phyloP scores from a whole-genome alignment of 345 rosid species.

The Lepidium aucheri region DNA sequence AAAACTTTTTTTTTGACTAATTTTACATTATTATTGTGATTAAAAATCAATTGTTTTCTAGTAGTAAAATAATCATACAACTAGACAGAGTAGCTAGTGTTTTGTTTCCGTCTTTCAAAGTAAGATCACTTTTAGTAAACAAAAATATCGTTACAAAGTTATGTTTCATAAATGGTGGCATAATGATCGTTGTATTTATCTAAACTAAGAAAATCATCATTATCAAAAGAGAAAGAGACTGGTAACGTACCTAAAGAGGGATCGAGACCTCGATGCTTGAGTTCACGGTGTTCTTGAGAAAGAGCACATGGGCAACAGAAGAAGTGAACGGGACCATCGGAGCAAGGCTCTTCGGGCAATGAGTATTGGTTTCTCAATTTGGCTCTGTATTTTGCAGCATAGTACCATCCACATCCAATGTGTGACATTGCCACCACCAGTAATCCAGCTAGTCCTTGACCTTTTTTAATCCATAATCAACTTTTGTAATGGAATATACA shows the following conservation, averaged over 20 bases:
- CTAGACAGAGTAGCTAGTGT: neutral
- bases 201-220: neutral
- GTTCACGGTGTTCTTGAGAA: constrained; percentile 27
- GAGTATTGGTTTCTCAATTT: constrained; percentile 19
- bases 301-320: constrained; percentile 28
- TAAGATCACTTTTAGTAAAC: no score
- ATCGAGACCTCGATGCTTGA: constrained; percentile 25
- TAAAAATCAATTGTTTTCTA: no score
- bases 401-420: constrained; percentile 31
- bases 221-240: neutral
- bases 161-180: neutral
- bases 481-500: neutral
- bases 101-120: neutral
- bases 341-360: constrained; percentile 26
- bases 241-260: constrained; percentile 20
- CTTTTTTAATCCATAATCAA: neutral
- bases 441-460: constrained; percentile 19
- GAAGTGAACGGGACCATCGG: constrained; percentile 17
- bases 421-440: constrained; percentile 18
- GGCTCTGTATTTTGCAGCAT: constrained; percentile 22
- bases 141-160: no score
- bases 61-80: neutral
- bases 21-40: no score
- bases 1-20: no score
- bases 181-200: neutral